Conservation (phyloP, 2,329 filamentous ascomycete species). For the Alternaria longipes region DNA sequence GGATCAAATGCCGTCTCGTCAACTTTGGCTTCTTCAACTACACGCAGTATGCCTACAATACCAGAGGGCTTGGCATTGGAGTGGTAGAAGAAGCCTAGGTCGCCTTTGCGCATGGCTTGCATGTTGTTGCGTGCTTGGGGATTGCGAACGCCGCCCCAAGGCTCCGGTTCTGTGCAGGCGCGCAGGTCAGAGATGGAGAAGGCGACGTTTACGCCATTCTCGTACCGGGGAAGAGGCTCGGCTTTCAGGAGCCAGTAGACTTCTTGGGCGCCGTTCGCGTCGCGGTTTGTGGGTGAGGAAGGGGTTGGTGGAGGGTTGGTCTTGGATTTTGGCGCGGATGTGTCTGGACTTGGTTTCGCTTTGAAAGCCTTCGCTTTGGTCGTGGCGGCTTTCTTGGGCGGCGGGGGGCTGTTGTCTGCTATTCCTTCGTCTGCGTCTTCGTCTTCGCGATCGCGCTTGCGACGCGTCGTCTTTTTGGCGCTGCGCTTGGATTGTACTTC, state of each 20-base stretch:
- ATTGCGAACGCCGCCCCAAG: conserved; percentile 78
- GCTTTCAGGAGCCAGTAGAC: conserved; percentile 62
- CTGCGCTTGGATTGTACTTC: conserved; percentile 30
- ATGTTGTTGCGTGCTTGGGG: conserved; percentile 82
- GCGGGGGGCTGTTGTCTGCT: conserved; percentile 21
- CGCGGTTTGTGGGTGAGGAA: conserved; percentile 37
- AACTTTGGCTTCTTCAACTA: conserved; percentile 82
- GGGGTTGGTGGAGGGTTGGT: conserved; percentile 22
- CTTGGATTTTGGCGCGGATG: conserved; percentile 19
- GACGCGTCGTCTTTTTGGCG: conserved; percentile 36
- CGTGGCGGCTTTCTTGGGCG: conserved; percentile 32
- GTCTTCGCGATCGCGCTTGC: conserved; percentile 39
- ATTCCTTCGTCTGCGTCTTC: conserved; percentile 17
- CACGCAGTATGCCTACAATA: conserved; percentile 87
- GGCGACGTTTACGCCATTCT: conserved; percentile 86
- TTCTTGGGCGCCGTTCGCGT: conserved; percentile 39
- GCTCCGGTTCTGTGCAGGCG: conserved; percentile 76
- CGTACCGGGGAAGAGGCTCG: conserved; percentile 83
- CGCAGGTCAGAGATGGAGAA: conserved; percentile 94
- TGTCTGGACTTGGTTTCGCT: background rate
- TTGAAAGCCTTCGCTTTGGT: conserved; percentile 23
- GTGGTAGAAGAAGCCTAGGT: conserved; percentile 96
- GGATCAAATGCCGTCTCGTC: conserved; percentile 80
- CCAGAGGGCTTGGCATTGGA: conserved; percentile 91
- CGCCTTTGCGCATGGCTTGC: conserved; percentile 87